phyloP scores from a whole-genome alignment of 2,329 filamentous ascomycete genomes.

The Diaporthe nobilis region DNA sequence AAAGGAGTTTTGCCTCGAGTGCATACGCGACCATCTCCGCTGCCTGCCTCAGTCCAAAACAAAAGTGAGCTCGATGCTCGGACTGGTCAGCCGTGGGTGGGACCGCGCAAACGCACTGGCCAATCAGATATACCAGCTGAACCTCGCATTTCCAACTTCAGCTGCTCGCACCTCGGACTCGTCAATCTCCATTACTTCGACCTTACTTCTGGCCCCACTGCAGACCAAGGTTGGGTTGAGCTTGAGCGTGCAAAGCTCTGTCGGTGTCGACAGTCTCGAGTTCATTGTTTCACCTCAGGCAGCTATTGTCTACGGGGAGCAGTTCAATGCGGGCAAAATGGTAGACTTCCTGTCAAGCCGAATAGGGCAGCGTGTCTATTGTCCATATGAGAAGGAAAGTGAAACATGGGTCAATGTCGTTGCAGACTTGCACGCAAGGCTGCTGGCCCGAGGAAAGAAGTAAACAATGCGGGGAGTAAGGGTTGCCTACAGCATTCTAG shows the following conservation, averaged over 20 bases:
- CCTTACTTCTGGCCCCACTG: constrained; percentile 74
- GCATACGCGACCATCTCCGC: constrained; percentile 77
- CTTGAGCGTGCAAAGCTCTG: constrained; percentile 67
- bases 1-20: constrained; percentile 82
- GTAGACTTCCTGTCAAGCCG: constrained; percentile 75
- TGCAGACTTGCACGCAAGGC: constrained; percentile 67
- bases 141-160: constrained; percentile 74
- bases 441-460: constrained; percentile 70
- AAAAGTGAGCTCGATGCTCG: constrained; percentile 70
- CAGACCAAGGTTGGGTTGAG: constrained; percentile 77
- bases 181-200: constrained; percentile 72
- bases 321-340: constrained; percentile 82
- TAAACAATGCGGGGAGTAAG: constrained; percentile 42
- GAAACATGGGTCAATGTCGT: constrained; percentile 69
- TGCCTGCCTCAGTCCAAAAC: constrained; percentile 71
- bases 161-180: constrained; percentile 76
- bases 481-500: neutral
- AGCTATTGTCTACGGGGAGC: constrained; percentile 81
- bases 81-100: constrained; percentile 75
- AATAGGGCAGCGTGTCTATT: constrained; percentile 58
- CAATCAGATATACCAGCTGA: constrained; percentile 72
- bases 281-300: constrained; percentile 69
- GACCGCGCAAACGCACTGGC: constrained; percentile 72
- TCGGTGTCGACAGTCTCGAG: constrained; percentile 64
- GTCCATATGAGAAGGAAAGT: constrained; percentile 51